phyloP scores from a whole-genome alignment of 345 rosid species.

The Sisymbrium irio region DNA sequence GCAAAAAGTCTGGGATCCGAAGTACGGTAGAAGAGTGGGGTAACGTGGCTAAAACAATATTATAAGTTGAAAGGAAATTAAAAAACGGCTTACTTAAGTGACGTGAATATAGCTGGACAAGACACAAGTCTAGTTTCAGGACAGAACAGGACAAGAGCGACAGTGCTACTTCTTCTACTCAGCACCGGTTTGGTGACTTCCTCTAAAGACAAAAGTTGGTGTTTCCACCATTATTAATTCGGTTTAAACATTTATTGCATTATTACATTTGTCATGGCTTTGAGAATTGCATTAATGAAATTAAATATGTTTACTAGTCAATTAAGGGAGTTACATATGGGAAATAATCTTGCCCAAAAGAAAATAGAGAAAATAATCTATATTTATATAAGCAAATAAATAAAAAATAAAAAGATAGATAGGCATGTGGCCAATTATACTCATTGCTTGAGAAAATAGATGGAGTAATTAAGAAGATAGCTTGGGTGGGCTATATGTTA shows the following conservation, averaged over 20 bases:
- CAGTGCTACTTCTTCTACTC: slow-evolving; percentile 12
- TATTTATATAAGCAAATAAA: no score
- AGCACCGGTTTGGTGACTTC: not conserved
- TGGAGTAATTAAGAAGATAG: not conserved
- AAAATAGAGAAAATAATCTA: no score
- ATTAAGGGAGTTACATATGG: not conserved
- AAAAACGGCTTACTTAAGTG: not conserved
- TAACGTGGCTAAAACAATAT: not conserved
- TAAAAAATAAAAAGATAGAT: no score
- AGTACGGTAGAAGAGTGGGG: no score
- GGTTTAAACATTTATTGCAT: not conserved
- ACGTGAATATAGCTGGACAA: not conserved
- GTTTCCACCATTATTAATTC: slow-evolving; percentile 19
- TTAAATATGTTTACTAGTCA: not conserved
- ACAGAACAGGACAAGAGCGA: slow-evolving; percentile 14
- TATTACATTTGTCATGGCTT: not conserved
- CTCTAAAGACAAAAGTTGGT: slow-evolving; percentile 13
- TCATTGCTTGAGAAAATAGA: not conserved
- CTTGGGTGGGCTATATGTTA: not conserved
- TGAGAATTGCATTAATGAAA: not conserved
- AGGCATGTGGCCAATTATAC: not conserved
- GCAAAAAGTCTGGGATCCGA: no score
- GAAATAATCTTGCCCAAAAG: no score
- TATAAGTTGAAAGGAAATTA: not conserved
- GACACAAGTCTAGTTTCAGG: slow-evolving; percentile 9